Evolutionary conservation across 352 stramenopile genomes (phyloP).

Genomic region (Phytophthora idaei): DNA sequence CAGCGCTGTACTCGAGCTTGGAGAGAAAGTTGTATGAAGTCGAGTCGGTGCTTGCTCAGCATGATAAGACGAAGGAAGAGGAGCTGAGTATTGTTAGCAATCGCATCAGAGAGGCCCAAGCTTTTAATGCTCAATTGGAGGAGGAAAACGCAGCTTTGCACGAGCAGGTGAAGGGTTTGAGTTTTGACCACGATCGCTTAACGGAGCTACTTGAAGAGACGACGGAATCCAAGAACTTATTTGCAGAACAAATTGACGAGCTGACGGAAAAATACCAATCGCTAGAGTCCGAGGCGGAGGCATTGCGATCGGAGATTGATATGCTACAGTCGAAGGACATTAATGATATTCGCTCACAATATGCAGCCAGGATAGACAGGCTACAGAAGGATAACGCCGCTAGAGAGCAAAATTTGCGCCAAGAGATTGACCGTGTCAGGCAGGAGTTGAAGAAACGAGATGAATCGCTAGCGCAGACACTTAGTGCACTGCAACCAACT

Average conservation of each 20-base stretch:
- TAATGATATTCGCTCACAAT: slow-evolving; percentile 50
- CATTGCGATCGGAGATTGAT: slow-evolving; percentile 66
- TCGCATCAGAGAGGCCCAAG: slow-evolving; percentile 37
- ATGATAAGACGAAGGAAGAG: slow-evolving; percentile 54
- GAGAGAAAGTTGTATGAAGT: slow-evolving; percentile 81
- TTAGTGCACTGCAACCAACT: slow-evolving; percentile 27
- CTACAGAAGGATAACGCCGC: slow-evolving; percentile 56
- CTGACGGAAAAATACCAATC: slow-evolving; percentile 43
- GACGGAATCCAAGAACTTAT: slow-evolving; percentile 57
- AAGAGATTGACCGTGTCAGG: slow-evolving; percentile 62
- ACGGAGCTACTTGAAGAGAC: slow-evolving; percentile 37
- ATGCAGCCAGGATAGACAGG: slow-evolving; percentile 49
- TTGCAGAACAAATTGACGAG: slow-evolving; percentile 60
- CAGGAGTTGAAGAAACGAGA: slow-evolving; percentile 51
- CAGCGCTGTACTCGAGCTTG: slow-evolving; percentile 62
- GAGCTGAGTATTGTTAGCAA: slow-evolving; percentile 45
- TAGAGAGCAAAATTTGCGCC: slow-evolving; percentile 48
- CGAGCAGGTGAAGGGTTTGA: slow-evolving; percentile 33
- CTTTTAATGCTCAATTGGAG: slow-evolving; percentile 39
- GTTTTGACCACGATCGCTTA: slow-evolving; percentile 43
- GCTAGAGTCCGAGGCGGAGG: slow-evolving; percentile 54
- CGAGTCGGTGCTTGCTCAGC: slow-evolving; percentile 55
- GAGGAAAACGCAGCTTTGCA: slow-evolving; percentile 46
- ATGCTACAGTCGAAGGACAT: slow-evolving; percentile 72
- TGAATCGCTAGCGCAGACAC: slow-evolving; percentile 13